Evolutionary conservation across 1,139 yeast species (phyloP).

Genomic region (Sugiyamaella pinicola): DNA sequence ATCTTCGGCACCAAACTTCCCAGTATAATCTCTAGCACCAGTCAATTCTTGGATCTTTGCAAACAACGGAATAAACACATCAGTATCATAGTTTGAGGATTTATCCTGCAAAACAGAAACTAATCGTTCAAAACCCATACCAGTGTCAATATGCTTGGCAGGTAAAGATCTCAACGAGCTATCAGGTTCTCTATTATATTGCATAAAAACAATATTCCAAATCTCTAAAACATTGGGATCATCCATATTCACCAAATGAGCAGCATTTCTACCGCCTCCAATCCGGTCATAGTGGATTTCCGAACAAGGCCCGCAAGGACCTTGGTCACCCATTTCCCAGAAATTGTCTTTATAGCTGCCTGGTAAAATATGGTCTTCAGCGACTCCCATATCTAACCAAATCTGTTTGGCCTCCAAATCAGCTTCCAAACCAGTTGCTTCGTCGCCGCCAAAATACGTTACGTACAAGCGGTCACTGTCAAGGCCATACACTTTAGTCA

Average conservation of each 20-base stretch:
- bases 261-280: constrained; percentile 94
- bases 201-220: constrained; percentile 97
- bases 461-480: constrained; percentile 82
- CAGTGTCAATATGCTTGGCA: constrained; percentile 94
- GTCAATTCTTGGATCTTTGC: constrained; percentile 85
- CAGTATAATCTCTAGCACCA: constrained; percentile 86
- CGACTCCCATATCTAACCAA: constrained; percentile 87
- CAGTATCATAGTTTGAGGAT: constrained; percentile 93
- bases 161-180: constrained; percentile 82
- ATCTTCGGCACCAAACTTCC: constrained; percentile 88
- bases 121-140: constrained; percentile 97
- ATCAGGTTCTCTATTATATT: constrained; percentile 91
- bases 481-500: constrained; percentile 81
- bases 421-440: constrained; percentile 78
- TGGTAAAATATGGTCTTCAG: constrained; percentile 88
- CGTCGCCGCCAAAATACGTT: constrained; percentile 94
- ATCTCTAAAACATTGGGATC: constrained; percentile 97
- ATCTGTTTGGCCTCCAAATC: constrained; percentile 89
- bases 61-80: constrained; percentile 89
- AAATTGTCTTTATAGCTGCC: constrained; percentile 90
- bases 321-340: constrained; percentile 99
- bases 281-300: constrained; percentile 97
- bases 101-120: constrained; percentile 92
- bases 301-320: constrained; percentile 99
- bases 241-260: constrained; percentile 86